These are phyloP conservation scores for Didymella sp. DNA, from an alignment of 2,329 filamentous ascomycete species.

Conservation along the genomic window DNA sequence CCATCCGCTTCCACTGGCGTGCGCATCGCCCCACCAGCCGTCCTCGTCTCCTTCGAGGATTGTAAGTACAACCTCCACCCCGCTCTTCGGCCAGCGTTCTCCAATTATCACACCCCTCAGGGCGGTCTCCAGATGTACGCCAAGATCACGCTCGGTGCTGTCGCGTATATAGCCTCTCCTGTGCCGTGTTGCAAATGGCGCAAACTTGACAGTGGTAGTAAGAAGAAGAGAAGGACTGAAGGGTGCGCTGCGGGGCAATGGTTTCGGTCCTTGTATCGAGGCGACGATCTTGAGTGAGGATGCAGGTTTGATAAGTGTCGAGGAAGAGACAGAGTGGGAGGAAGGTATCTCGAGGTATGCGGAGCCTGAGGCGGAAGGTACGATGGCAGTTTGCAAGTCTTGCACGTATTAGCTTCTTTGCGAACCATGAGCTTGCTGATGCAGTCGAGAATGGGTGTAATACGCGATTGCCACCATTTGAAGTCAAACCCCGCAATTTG, in stretches of 20 bases:
- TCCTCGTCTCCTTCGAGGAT: conserved; percentile 94
- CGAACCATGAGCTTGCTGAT: too few relatives aligned
- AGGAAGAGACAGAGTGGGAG: conserved; percentile 47
- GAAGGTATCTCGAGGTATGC: conserved; percentile 76
- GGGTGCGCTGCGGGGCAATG: conserved; percentile 84
- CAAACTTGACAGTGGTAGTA: conserved; percentile 94
- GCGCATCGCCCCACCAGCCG: conserved; percentile 65
- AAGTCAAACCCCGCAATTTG: not conserved
- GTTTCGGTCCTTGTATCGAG: conserved; percentile 90
- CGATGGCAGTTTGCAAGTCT: conserved; percentile 91
- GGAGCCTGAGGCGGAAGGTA: conserved; percentile 91
- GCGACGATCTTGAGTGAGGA: conserved; percentile 89
- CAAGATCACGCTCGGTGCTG: conserved; percentile 83
- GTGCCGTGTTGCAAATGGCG: conserved; percentile 86
- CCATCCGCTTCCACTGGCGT: conserved; percentile 71
- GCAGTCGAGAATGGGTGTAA: too few relatives aligned
- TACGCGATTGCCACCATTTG: not conserved
- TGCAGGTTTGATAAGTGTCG: conserved; percentile 60
- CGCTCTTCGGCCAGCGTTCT: conserved; percentile 97
- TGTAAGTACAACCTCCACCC: conserved; percentile 92
- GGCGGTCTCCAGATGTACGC: conserved; percentile 89
- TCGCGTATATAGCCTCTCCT: conserved; percentile 87
- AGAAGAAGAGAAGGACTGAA: conserved; percentile 94
- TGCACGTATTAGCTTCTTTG: conserved; percentile 23
- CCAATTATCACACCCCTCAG: conserved; percentile 88